Conservation (phyloP, 176 grass and related monocot genomes). For the Carex scoparia region DNA sequence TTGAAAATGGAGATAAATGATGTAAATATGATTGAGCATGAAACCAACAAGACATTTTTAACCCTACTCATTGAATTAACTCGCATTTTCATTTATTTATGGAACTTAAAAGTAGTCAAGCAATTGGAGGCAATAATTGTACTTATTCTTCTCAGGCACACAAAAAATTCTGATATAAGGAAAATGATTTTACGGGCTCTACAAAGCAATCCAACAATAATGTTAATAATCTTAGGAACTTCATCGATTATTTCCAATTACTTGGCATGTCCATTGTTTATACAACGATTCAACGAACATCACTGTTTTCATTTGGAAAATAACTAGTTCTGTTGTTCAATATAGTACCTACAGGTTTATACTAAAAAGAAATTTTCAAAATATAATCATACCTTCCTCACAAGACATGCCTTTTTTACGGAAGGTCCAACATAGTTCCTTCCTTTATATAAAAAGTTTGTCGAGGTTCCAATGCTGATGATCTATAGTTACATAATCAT, state of each 20-base stretch:
- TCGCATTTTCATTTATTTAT: neutral
- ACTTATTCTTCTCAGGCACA: neutral
- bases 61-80: too few relatives aligned
- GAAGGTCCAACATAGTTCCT: neutral
- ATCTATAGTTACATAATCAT: neutral
- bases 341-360: neutral
- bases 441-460: neutral
- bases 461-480: neutral
- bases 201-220: neutral
- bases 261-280: neutral
- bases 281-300: neutral
- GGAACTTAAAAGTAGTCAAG: neutral
- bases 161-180: neutral
- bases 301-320: neutral
- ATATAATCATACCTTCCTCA: neutral
- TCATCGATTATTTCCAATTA: neutral
- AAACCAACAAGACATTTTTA: too few relatives aligned
- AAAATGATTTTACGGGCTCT: neutral
- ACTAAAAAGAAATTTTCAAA: neutral
- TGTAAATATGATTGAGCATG: too few relatives aligned
- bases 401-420: neutral
- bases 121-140: neutral
- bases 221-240: neutral
- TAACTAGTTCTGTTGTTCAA: neutral
- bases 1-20: too few relatives aligned